Evolutionary conservation across 179 eudicot genomes (phyloP).

Genomic region (Heliamphora pulchella): DNA sequence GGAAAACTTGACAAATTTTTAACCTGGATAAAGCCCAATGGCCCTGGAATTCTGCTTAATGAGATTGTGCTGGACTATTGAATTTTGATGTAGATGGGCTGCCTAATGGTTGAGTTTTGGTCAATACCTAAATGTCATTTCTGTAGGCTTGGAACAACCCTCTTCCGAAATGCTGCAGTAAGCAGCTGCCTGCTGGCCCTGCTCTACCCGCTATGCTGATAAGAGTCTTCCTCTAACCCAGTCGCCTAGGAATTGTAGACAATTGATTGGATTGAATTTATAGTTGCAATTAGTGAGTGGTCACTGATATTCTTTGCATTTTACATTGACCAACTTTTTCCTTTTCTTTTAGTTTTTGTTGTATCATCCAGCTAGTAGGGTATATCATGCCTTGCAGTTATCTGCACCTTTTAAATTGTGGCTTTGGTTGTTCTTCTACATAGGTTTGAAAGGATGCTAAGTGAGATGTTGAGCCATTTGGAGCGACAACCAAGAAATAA

Average conservation of each 20-base stretch:
- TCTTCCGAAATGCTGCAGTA: not conserved
- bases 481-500: constrained; percentile 86
- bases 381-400: constrained; percentile 7
- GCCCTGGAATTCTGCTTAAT: not conserved
- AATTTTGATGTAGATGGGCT: not conserved
- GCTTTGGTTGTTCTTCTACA: constrained; percentile 8
- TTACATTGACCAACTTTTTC: not conserved
- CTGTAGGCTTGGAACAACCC: not conserved
- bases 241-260: not conserved
- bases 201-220: not conserved
- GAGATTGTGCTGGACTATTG: not conserved
- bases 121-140: not conserved
- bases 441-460: constrained; percentile 82
- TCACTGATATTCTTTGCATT: not conserved
- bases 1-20: not conserved
- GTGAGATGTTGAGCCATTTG: constrained; percentile 88
- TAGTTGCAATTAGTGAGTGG: not conserved
- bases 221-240: not conserved
- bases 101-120: not conserved
- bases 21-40: not conserved
- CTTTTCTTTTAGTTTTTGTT: not conserved
- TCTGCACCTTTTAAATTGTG: not conserved
- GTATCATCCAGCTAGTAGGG: not conserved
- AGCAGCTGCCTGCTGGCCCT: not conserved
- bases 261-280: constrained; percentile 1